Conservation (phyloP, 305 asterid genomes). For the Fraxinus albicans region DNA sequence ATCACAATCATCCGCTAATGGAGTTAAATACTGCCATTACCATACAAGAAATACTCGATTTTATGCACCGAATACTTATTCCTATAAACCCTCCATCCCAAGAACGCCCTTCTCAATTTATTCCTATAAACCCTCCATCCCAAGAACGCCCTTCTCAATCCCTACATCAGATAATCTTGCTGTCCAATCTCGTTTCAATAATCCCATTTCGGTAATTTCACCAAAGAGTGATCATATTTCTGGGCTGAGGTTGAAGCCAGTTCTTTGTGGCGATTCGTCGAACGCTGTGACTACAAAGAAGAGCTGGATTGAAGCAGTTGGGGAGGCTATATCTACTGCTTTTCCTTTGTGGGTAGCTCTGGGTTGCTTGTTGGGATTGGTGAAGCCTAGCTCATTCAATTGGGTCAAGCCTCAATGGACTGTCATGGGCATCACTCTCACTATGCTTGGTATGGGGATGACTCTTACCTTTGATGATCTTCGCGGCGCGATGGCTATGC, state of each 20-base stretch:
- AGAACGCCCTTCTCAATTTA: slow-evolving; percentile 19
- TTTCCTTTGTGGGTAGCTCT: slow-evolving; percentile 95
- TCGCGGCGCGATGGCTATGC: slow-evolving; percentile 86
- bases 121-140: slow-evolving; percentile 22
- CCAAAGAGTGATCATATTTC: slow-evolving; percentile 10
- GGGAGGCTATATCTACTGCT: slow-evolving; percentile 67
- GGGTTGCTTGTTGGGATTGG: slow-evolving; percentile 76
- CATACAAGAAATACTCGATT: slow-evolving; percentile 10
- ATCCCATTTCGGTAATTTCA: slow-evolving; percentile 30
- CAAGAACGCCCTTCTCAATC: slow-evolving; percentile 17
- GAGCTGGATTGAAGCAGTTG: slow-evolving; percentile 56
- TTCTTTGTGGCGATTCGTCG: slow-evolving; percentile 54
- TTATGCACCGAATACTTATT: slow-evolving; percentile 9
- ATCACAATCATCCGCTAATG: not conserved
- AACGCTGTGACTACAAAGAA: slow-evolving; percentile 32
- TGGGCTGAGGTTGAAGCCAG: slow-evolving; percentile 21
- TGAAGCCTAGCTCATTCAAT: slow-evolving; percentile 61
- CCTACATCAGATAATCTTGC: slow-evolving; percentile 22
- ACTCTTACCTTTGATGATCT: slow-evolving; percentile 87
- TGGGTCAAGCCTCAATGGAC: slow-evolving; percentile 91
- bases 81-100: slow-evolving; percentile 21
- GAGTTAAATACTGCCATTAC: slow-evolving; percentile 4
- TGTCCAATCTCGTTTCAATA: slow-evolving; percentile 11
- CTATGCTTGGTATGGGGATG: slow-evolving; percentile 99
- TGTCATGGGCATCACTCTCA: slow-evolving; percentile 78